phyloP scores from a whole-genome alignment of 495 filamentous ascomycete genomes.

The Penicillium manginii region DNA sequence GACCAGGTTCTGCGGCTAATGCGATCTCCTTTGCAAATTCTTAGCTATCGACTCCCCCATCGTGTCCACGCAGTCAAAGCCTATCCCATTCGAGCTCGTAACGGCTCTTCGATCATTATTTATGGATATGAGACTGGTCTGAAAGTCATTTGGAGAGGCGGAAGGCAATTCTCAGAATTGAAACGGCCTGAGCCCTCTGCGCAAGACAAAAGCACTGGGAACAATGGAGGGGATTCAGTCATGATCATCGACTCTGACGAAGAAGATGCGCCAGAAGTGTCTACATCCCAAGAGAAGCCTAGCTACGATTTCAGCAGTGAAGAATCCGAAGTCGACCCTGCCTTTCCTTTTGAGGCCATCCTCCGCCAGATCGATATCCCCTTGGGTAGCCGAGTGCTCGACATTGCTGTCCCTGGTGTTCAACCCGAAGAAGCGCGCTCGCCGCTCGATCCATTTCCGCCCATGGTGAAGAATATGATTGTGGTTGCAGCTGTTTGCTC shows the following conservation, averaged over 20 bases:
- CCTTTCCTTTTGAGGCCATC: slow-evolving; percentile 56
- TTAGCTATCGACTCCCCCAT: slow-evolving; percentile 75
- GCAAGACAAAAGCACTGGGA: slow-evolving; percentile 35
- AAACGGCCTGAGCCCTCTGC: slow-evolving; percentile 25
- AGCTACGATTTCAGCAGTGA: slow-evolving; percentile 56
- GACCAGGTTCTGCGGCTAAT: slow-evolving; percentile 4
- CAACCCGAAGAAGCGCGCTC: slow-evolving; percentile 48
- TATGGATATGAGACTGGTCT: slow-evolving; percentile 83
- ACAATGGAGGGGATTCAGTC: slow-evolving; percentile 58
- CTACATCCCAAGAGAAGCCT: slow-evolving; percentile 43
- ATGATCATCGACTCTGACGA: slow-evolving; percentile 85
- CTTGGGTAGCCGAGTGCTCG: slow-evolving; percentile 63
- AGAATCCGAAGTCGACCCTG: slow-evolving; percentile 62
- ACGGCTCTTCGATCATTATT: slow-evolving; percentile 81
- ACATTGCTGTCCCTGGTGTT: slow-evolving; percentile 62
- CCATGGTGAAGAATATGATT: slow-evolving; percentile 64
- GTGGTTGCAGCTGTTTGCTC: slow-evolving; percentile 73
- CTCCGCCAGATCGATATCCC: slow-evolving; percentile 69
- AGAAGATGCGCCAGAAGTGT: slow-evolving; percentile 54
- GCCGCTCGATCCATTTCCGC: slow-evolving; percentile 59
- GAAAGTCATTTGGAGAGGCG: slow-evolving; percentile 80
- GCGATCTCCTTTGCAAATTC: slow-evolving; percentile 13
- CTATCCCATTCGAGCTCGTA: slow-evolving; percentile 77
- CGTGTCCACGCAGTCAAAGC: slow-evolving; percentile 72
- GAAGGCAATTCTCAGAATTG: slow-evolving; percentile 60